Evolutionary conservation across 805 yeast species (phyloP).

Genomic region (Candida insectorum): DNA sequence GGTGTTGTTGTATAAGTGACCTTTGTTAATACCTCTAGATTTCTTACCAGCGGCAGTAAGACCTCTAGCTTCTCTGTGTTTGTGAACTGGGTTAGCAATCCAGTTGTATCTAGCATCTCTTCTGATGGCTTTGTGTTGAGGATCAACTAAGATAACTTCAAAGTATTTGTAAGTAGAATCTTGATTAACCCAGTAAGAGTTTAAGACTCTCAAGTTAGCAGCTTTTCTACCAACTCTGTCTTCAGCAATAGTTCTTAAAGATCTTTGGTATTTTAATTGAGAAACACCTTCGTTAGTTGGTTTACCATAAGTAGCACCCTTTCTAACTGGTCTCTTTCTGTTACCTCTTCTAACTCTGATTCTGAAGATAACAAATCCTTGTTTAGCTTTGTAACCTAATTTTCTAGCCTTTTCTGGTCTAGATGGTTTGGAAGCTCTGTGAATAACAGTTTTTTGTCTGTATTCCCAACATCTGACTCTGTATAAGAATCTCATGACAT

Average conservation of each 20-base stretch:
- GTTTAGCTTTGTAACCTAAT: slow-evolving; percentile 99
- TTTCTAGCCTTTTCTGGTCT: slow-evolving; percentile 99
- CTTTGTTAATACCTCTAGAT: slow-evolving; percentile 99
- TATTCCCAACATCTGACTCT: slow-evolving; percentile 99
- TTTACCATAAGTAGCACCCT: slow-evolving; percentile 99
- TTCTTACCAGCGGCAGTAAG: slow-evolving; percentile 97
- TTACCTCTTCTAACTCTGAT: slow-evolving; percentile 99
- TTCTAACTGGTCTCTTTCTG: slow-evolving; percentile 99
- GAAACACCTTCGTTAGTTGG: slow-evolving; percentile 99
- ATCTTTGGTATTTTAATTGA: slow-evolving; percentile 99
- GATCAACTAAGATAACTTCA: slow-evolving; percentile 97
- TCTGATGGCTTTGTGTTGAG: slow-evolving; percentile 98
- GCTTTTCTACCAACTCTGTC: slow-evolving; percentile 99
- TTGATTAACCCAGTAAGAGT: slow-evolving; percentile 99
- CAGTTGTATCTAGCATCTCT: slow-evolving; percentile 99
- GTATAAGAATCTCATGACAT: slow-evolving; percentile 96
- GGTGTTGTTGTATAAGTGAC: slow-evolving; percentile 99
- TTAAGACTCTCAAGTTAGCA: slow-evolving; percentile 97
- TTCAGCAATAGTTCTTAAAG: slow-evolving; percentile 97
- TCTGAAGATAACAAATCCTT: slow-evolving; percentile 98
- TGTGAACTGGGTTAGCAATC: slow-evolving; percentile 99
- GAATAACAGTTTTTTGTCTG: slow-evolving; percentile 98
- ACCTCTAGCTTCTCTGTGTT: slow-evolving; percentile 99
- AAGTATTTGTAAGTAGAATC: slow-evolving; percentile 99
- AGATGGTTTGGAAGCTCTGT: slow-evolving; percentile 98